Evolutionary conservation across 192 early-diverging fungal species (phyloP), one percentile per base, ranked within the genome.

Genomic region (Paraglomus brasilianum): DNA sequence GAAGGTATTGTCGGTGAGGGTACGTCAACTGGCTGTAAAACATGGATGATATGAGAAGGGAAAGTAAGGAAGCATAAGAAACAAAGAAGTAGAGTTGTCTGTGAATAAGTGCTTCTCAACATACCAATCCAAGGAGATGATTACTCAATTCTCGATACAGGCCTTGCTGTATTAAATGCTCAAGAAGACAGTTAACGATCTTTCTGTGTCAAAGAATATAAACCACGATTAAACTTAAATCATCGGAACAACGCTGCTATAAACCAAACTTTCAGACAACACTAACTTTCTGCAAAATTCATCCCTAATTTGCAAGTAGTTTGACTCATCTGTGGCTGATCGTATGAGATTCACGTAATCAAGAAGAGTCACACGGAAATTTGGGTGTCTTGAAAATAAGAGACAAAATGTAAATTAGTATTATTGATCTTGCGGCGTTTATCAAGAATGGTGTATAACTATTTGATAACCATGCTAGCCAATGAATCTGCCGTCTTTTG

Each of bases 71-170:
- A 71, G 68, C 64, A 71, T 71, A 72, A 52, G 55, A 61, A 22
- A 60, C 50, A 39, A 40, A 5, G n/a, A n/a, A n/a, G 70, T 22
- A 38, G 63, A 77, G 40, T 24, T 53, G 1, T 65, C 39, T n/a
- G 63, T 22, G 8, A 47, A 53, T 14, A n/a, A 40, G 73, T 42
- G 11, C 49, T 58, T 3, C n/a, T 19, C 45, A 45, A 0, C 52
- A 43, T 50, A 78, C 69, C 13, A 82, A 55, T 36, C 61, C 52
- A 13, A 47, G 53, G 6, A 73, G n/a, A 1, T 51, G 15, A 30
- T 69, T 30, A n/a, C 69, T 24, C 36, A 81, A 67, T 51, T 77
- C 43, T 68, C 69, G 60, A 60, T 56, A 47, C 36, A 74, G 4
- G 6, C 30, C 63, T 17, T 66, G 21, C 19, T 39, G 8, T 7